phyloP scores from a whole-genome alignment of 495 filamentous ascomycete species.

The Mycothermus thermophilus region DNA sequence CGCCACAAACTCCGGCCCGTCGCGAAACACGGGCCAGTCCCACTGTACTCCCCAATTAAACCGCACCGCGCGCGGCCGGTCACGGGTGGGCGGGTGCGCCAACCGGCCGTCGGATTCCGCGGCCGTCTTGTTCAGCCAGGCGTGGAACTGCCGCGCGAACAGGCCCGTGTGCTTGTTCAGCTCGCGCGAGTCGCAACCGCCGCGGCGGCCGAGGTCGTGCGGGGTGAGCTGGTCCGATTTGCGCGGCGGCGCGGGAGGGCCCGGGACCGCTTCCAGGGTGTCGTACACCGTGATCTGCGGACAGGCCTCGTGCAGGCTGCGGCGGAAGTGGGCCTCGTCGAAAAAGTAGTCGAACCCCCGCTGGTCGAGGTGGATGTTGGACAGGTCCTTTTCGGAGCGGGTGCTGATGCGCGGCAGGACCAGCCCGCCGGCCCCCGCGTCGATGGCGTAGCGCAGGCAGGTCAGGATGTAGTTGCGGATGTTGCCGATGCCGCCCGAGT shows the following conservation, averaged over 20 bases:
- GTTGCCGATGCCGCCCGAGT: conserved; percentile 39
- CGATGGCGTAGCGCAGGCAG: conserved; percentile 36
- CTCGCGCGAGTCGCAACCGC: conserved; percentile 31
- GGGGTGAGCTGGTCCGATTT: conserved; percentile 27
- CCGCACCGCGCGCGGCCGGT: conserved; percentile 22
- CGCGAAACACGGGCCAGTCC: conserved; percentile 31
- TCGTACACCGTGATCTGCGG: conserved; percentile 30
- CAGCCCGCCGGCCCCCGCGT: conserved; percentile 32
- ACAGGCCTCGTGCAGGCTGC: conserved; percentile 21
- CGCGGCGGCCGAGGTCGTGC: conserved; percentile 23
- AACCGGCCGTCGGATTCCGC: no score
- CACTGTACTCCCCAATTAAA: conserved; percentile 34
- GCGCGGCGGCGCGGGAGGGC: conserved; percentile 14
- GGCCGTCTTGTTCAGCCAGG: conserved; percentile 12
- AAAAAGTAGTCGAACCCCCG: conserved; percentile 33
- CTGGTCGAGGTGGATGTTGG: conserved; percentile 19
- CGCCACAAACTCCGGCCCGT: conserved; percentile 29
- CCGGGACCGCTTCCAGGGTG: conserved; percentile 23
- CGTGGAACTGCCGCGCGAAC: conserved; percentile 23
- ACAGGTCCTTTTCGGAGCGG: conserved; percentile 19
- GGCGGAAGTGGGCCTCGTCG: conserved; percentile 28
- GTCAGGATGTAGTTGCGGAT: conserved; percentile 40
- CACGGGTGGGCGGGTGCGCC: conserved; percentile 15
- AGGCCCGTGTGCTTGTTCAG: conserved; percentile 32
- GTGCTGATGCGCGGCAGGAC: conserved; percentile 31